Evolutionary conservation across 2,329 filamentous ascomycete species (phyloP).

Genomic region (Fonsecaea multimorphosa): DNA sequence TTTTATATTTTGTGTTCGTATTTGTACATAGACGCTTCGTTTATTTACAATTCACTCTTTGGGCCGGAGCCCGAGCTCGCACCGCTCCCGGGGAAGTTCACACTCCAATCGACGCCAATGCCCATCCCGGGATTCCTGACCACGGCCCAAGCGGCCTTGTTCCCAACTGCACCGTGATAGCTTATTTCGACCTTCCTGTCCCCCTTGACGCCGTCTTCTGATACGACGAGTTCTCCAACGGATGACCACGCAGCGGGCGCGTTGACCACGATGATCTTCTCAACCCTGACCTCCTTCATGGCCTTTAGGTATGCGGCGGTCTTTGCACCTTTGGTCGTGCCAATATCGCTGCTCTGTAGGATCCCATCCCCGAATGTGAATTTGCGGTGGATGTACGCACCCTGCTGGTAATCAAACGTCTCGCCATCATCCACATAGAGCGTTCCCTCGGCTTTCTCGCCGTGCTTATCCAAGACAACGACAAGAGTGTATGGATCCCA

Average conservation of each 20-base stretch:
- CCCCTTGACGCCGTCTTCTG: constrained; percentile 54
- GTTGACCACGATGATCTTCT: constrained; percentile 83
- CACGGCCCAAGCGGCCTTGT: constrained; percentile 66
- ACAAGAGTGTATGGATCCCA: constrained; percentile 95
- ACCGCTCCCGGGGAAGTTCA: constrained; percentile 57
- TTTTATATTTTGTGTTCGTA: background rate
- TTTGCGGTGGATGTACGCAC: constrained; percentile 83
- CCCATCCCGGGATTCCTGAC: constrained; percentile 67
- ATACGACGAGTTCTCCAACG: constrained; percentile 62
- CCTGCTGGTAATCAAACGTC: constrained; percentile 83
- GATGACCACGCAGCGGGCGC: constrained; percentile 74
- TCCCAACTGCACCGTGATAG: constrained; percentile 62
- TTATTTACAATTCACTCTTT: constrained; percentile 37
- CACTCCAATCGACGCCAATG: constrained; percentile 70
- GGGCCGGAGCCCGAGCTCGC: background rate
- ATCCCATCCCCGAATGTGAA: constrained; percentile 70
- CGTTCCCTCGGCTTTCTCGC: constrained; percentile 73
- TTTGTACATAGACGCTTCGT: constrained; percentile 14
- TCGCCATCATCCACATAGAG: constrained; percentile 95
- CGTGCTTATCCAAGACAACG: constrained; percentile 70
- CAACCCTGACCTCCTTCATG: constrained; percentile 78
- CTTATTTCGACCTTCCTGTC: constrained; percentile 62
- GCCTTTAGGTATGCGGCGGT: constrained; percentile 76
- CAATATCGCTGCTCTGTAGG: constrained; percentile 73
- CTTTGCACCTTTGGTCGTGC: constrained; percentile 65